phyloP scores from a whole-genome alignment of 345 rosid species.

The Draba incana region DNA sequence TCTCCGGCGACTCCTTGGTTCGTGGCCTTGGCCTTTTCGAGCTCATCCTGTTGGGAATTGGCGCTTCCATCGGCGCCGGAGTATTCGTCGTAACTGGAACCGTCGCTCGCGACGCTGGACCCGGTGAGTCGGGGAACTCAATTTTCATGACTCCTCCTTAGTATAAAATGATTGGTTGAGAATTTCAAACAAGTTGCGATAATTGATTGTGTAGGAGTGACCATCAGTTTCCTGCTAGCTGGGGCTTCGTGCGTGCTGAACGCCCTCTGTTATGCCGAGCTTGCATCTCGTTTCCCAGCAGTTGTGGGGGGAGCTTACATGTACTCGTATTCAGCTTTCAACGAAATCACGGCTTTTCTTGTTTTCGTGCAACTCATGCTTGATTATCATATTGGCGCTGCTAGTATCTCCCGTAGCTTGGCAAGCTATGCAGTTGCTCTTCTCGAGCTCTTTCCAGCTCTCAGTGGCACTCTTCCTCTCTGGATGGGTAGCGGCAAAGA shows the following conservation, averaged over 20 bases:
- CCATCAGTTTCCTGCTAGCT: slow-evolving; percentile 83
- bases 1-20: slow-evolving; percentile 58
- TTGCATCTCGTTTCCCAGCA: slow-evolving; percentile 89
- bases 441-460: slow-evolving; percentile 70
- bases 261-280: slow-evolving; percentile 95
- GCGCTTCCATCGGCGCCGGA: slow-evolving; percentile 96
- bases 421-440: slow-evolving; percentile 76
- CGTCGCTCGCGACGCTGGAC: slow-evolving; percentile 95
- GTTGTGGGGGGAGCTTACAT: slow-evolving; percentile 96
- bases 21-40: slow-evolving; percentile 88
- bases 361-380: slow-evolving; percentile 90
- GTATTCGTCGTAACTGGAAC: slow-evolving; percentile 96
- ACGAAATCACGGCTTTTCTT: slow-evolving; percentile 90
- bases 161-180: neutral
- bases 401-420: slow-evolving; percentile 93
- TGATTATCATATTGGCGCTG: slow-evolving; percentile 96
- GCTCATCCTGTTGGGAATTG: slow-evolving; percentile 81
- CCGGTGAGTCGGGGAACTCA: slow-evolving; percentile 53
- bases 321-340: slow-evolving; percentile 83
- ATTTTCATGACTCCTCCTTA: neutral
- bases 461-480: slow-evolving; percentile 63
- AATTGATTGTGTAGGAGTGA: slow-evolving; percentile 62
- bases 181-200: neutral
- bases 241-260: slow-evolving; percentile 88
- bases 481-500: slow-evolving; percentile 91